Conservation (phyloP, 192 early-diverging fungal genomes). For the Umbelopsis vinacea region DNA sequence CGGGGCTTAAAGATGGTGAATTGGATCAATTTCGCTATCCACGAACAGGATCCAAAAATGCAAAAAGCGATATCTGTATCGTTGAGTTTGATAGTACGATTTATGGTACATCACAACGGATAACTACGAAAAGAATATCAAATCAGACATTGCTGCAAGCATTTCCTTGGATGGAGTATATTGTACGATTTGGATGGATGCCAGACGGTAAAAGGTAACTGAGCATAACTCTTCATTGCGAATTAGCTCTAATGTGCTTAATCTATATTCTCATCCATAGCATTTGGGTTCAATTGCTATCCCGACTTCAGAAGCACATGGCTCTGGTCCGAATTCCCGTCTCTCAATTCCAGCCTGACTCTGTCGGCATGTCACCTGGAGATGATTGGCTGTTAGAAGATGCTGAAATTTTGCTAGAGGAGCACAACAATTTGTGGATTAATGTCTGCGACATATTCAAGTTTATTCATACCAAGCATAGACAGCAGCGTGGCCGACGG, state of each 20-base stretch:
- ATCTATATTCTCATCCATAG: constrained; percentile 25
- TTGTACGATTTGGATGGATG: constrained; percentile 66
- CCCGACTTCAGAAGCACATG: constrained; percentile 54
- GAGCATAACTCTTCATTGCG: not conserved
- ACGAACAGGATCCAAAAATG: constrained; percentile 63
- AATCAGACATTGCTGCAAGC: constrained; percentile 40
- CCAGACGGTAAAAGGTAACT: constrained; percentile 57
- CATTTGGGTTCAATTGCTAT: constrained; percentile 63
- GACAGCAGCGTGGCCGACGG: not conserved
- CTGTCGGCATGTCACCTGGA: not conserved
- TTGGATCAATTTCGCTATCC: constrained; percentile 64
- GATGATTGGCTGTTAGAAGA: constrained; percentile 27
- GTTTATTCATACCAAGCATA: constrained; percentile 29
- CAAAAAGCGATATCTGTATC: constrained; percentile 52
- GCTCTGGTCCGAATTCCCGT: constrained; percentile 56
- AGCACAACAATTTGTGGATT: constrained; percentile 60
- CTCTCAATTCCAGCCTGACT: constrained; percentile 38
- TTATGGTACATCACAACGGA: constrained; percentile 29
- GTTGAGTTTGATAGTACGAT: constrained; percentile 51
- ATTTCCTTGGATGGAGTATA: constrained; percentile 75
- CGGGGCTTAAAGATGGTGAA: constrained; percentile 38
- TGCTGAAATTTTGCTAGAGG: constrained; percentile 54
- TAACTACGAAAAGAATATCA: constrained; percentile 50
- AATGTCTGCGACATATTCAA: constrained; percentile 57
- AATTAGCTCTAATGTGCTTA: not conserved